Conservation (phyloP, 108 stramenopile species). For the Pseudonitzschia pungens region DNA sequence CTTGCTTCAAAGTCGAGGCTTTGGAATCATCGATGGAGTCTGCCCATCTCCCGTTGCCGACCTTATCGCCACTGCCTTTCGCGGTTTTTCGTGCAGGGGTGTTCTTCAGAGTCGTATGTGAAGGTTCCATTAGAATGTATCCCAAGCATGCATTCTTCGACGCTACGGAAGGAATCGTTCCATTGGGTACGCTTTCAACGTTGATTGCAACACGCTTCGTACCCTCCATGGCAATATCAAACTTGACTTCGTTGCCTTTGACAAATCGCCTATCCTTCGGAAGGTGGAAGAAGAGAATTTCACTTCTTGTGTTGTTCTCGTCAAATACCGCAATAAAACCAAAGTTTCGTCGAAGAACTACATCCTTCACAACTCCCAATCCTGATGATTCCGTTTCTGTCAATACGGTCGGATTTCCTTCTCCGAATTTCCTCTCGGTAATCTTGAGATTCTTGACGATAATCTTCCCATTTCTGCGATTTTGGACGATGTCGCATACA, state of each 20-base stretch:
- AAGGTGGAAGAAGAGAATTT: slow-evolving; percentile 67
- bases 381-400: slow-evolving; percentile 30
- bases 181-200: slow-evolving; percentile 56
- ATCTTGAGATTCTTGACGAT: slow-evolving; percentile 53
- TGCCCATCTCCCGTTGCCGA: slow-evolving; percentile 45
- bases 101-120: slow-evolving; percentile 56
- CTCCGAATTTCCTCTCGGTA: slow-evolving; percentile 41
- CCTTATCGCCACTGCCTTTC: slow-evolving; percentile 10
- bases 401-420: background rate
- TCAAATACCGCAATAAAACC: slow-evolving; percentile 78
- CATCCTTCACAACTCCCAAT: slow-evolving; percentile 68
- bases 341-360: slow-evolving; percentile 62
- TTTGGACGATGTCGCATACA: slow-evolving; percentile 54
- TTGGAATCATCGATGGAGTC: slow-evolving; percentile 42
- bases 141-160: slow-evolving; percentile 63
- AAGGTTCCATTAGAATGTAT: slow-evolving; percentile 73
- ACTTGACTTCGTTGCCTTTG: slow-evolving; percentile 80
- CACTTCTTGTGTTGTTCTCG: slow-evolving; percentile 56
- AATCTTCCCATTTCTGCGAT: slow-evolving; percentile 49
- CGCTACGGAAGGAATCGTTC: slow-evolving; percentile 51
- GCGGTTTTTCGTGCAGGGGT: slow-evolving; percentile 33
- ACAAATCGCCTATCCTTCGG: slow-evolving; percentile 30
- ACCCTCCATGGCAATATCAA: slow-evolving; percentile 54
- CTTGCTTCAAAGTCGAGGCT: slow-evolving; percentile 11
- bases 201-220: slow-evolving; percentile 66